Conservation (phyloP, 2,329 filamentous ascomycete genomes). For the Pseudocercospora vitis region DNA sequence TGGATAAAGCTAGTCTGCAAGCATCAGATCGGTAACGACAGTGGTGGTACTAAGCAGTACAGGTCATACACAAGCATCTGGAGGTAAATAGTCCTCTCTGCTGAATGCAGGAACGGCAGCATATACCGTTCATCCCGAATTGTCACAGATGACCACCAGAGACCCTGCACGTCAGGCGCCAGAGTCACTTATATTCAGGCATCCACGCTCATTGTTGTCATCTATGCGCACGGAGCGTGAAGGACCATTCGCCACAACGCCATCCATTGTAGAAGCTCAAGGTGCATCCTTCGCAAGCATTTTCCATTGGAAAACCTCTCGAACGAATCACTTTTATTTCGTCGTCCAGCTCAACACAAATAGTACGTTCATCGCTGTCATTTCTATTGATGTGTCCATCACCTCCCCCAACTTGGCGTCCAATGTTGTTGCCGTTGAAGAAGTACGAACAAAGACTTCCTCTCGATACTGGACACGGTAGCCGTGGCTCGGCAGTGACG, state of each 20-base stretch:
- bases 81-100: too few species aligned
- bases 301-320: constrained; percentile 10
- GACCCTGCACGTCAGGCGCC: not conserved
- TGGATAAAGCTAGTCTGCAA: not conserved
- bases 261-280: constrained; percentile 3
- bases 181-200: not conserved
- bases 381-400: constrained; percentile 1
- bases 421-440: not conserved
- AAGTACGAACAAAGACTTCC: not conserved
- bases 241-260: not conserved
- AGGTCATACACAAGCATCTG: not conserved
- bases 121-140: too few species aligned
- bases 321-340: constrained; percentile 14
- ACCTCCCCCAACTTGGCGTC: not conserved
- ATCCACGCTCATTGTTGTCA: not conserved
- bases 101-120: too few species aligned
- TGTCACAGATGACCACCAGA: not conserved
- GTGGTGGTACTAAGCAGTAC: not conserved
- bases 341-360: constrained; percentile 9
- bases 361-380: constrained; percentile 1
- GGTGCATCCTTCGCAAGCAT: constrained; percentile 1
- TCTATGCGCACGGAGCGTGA: not conserved
- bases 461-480: not conserved
- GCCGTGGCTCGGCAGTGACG: not conserved
- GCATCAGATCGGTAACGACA: constrained; percentile 5